These are phyloP conservation scores for Pestalotiopsis sp. DNA, from an alignment of 2,329 filamentous ascomycete species.

Conservation along the genomic window DNA sequence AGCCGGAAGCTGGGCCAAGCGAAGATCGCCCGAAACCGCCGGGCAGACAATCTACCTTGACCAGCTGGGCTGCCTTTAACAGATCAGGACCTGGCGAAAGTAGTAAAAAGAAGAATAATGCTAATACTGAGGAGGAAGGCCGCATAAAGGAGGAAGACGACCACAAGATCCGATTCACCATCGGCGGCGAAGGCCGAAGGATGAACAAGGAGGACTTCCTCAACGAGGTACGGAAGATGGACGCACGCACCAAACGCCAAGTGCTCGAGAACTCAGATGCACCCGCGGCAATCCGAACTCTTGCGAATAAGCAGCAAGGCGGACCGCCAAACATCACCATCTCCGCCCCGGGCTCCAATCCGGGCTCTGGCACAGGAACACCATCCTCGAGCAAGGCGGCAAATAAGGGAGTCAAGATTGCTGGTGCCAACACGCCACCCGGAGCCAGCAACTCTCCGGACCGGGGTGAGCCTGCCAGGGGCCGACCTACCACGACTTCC, in stretches of 20 bases:
- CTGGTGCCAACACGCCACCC: background rate
- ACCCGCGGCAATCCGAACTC: conserved; percentile 48
- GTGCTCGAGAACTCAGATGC: conserved; percentile 55
- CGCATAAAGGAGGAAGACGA: conserved; percentile 60
- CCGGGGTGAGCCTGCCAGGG: conserved; percentile 1
- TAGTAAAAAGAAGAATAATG: conserved; percentile 41
- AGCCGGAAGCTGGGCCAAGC: conserved; percentile 24
- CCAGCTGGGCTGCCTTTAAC: conserved; percentile 55
- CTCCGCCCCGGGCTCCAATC: background rate
- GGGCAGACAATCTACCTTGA: conserved; percentile 38
- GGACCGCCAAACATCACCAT: background rate
- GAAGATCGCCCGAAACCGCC: conserved; percentile 28
- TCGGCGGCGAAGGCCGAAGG: conserved; percentile 70
- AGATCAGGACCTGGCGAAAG: conserved; percentile 29
- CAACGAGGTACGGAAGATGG: conserved; percentile 71
- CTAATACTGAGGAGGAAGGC: conserved; percentile 38
- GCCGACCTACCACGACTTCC: background rate
- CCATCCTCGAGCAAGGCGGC: conserved; percentile 31
- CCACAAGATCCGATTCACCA: conserved; percentile 74
- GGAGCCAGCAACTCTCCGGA: background rate
- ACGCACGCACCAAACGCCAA: conserved; percentile 63
- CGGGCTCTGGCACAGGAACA: conserved; percentile 3
- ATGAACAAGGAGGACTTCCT: conserved; percentile 85
- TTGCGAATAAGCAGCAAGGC: conserved; percentile 40
- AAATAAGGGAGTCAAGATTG: conserved; percentile 11